These are phyloP conservation scores for Vigna hirtella DNA, from an alignment of 306 rosid genomes.

Conservation along the genomic window DNA sequence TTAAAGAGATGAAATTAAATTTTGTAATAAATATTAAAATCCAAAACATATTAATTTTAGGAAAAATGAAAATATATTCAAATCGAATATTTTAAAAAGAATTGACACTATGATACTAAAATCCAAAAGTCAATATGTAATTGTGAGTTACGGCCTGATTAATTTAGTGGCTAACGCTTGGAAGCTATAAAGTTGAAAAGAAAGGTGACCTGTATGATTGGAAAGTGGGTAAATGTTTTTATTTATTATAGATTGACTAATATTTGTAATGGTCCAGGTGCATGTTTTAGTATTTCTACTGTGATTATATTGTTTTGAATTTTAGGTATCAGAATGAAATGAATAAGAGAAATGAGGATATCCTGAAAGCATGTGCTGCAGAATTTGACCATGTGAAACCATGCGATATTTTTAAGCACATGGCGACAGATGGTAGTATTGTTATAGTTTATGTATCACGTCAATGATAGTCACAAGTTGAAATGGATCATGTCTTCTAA, in stretches of 20 bases:
- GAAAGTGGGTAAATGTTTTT: neutral
- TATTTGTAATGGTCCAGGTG: neutral
- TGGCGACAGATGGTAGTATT: constrained; percentile 4
- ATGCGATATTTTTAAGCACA: constrained; percentile 25
- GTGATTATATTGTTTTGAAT: neutral
- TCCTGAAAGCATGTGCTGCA: constrained; percentile 37
- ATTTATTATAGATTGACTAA: neutral
- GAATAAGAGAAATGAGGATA: neutral
- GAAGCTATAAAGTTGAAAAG: constrained; percentile 8
- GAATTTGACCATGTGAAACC: constrained; percentile 46
- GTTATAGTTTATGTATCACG: neutral
- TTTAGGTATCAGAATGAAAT: neutral
- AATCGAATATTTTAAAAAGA: no score
- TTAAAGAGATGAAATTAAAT: no score
- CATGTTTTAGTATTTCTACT: neutral
- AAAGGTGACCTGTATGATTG: neutral
- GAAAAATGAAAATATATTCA: no score
- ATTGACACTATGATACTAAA: neutral
- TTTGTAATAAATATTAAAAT: no score
- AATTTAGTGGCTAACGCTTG: neutral
- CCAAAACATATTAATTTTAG: no score
- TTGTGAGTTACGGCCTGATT: neutral
- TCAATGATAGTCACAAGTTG: neutral
- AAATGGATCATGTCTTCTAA: constrained; percentile 24
- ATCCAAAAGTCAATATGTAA: neutral